These are phyloP conservation scores for Tricholoma hemisulphureum DNA, from an alignment of 768 basidiomycete genomes.

Conservation along the genomic window DNA sequence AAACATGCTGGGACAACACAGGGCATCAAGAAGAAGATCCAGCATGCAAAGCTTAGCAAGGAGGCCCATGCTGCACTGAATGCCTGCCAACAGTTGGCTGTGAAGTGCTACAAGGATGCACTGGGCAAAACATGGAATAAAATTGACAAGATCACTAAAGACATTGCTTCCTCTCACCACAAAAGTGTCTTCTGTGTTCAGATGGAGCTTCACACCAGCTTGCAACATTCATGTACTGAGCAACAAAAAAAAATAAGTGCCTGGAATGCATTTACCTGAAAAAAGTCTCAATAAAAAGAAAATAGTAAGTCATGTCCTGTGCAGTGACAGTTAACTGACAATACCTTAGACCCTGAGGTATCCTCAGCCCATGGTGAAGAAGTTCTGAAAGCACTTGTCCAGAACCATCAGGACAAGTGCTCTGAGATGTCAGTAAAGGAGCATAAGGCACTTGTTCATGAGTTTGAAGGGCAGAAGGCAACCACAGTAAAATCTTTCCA, in stretches of 20 bases:
- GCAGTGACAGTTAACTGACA: background rate
- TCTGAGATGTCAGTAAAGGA: background rate
- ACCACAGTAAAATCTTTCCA: too few relatives aligned
- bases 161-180: slow-evolving; percentile 1
- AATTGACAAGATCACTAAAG: background rate
- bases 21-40: too few relatives aligned
- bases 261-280: too few relatives aligned
- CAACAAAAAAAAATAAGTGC: too few relatives aligned
- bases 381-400: background rate
- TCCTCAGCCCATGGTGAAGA: background rate
- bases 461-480: background rate
- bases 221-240: background rate
- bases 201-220: too few relatives aligned
- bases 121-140: background rate
- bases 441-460: background rate
- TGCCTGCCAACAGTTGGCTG: background rate
- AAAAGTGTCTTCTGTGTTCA: slow-evolving; percentile 8
- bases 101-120: background rate
- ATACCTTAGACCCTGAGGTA: too few relatives aligned
- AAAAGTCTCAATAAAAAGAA: background rate
- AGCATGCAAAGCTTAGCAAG: background rate
- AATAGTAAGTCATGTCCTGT: background rate
- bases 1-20: too few relatives aligned
- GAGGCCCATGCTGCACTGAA: background rate
- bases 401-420: background rate